Base-by-base conservation (phyloP, 106 monocot species). In the Hemerocallis citrina region DNA sequence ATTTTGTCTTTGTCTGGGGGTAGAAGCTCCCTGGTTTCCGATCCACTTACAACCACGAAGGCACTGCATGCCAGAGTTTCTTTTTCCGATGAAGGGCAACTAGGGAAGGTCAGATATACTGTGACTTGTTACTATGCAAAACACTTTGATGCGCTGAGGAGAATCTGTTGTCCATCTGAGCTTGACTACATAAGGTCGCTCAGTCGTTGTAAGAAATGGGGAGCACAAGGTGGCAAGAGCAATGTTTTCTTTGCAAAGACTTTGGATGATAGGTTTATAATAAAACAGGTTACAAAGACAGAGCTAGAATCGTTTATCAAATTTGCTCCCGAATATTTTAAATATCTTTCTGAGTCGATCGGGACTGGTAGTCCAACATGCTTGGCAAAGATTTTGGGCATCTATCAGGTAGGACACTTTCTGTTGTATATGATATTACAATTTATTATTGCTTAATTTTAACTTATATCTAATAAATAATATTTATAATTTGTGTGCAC, bases 211-310 rank as follows among this genome's bases (percentile, higher is more conserved):
- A 98, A 92, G 66, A 98, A 98, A 75, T 98, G 98, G 98, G 77
- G 77, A 15, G 91, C 98, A 19, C 82, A 85, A 48, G 88, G 98
- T 56, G 88, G 91, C 36, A 98, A 98, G 70, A 98, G 98, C 75
- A 98, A 98, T 75, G 98, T 80, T 30, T 98, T 98, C 38, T 98
- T 98, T 71, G 98, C 98, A 45, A 98, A 98, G 67, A 75, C 98
- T 44, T 68, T 98, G 48, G 98, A 98, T 73, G 98, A 98, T 46
- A 74, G 98, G 52, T 98, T 98, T 46, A 88, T 98, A 13, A 77
- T 98, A 45, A 98, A 98, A 54, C 88, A 98, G 46, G 84, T 98
- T n/a, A 98, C 88, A 1, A 92, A 80, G 74, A 91, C 82, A 23
- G 92, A 98, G 68, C 40, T 98, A 23, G 85, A 85, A 46, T 98